phyloP scores from a whole-genome alignment of 208 protist species.

The Leptomonas pyrrhocoris region DNA sequence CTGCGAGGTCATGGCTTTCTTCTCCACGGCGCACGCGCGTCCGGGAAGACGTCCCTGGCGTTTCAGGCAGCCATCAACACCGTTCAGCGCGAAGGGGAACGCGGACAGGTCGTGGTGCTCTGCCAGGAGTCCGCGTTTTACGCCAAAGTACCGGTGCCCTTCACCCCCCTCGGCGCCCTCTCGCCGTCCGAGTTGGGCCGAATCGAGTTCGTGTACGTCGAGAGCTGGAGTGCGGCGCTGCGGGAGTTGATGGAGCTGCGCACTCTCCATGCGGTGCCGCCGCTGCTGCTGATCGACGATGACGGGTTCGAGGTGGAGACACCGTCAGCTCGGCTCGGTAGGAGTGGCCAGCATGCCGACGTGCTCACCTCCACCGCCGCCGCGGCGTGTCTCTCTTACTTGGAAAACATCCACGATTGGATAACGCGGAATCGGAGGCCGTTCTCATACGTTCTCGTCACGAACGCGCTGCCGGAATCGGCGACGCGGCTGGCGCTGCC shows the following conservation, averaged over 20 bases:
- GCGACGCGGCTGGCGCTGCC: constrained; percentile 37
- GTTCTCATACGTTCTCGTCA: constrained; percentile 59
- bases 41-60: constrained; percentile 70
- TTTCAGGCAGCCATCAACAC: constrained; percentile 71
- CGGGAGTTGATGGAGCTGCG: constrained; percentile 49
- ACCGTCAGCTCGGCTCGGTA: background rate
- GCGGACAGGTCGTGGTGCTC: constrained; percentile 42
- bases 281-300: constrained; percentile 58
- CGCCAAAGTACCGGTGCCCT: constrained; percentile 63
- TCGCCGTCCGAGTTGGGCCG: constrained; percentile 34
- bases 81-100: constrained; percentile 14
- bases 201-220: constrained; percentile 70
- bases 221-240: constrained; percentile 33
- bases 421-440: constrained; percentile 6
- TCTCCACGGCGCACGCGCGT: constrained; percentile 43
- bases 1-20: constrained; percentile 55
- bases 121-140: constrained; percentile 58
- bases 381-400: constrained; percentile 34
- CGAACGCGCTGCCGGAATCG: constrained; percentile 34
- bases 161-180: constrained; percentile 48
- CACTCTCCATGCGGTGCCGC: constrained; percentile 25
- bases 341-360: constrained; percentile 3
- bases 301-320: constrained; percentile 48
- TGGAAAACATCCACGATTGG: constrained; percentile 54
- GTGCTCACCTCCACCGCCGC: constrained; percentile 13